A percentile compares a stretch with the other conserved stretches of the same genome.
Evolutionary conservation across 202 grass and related monocot species (phyloP).

Genomic region (Brachypodium distachyon): DNA sequence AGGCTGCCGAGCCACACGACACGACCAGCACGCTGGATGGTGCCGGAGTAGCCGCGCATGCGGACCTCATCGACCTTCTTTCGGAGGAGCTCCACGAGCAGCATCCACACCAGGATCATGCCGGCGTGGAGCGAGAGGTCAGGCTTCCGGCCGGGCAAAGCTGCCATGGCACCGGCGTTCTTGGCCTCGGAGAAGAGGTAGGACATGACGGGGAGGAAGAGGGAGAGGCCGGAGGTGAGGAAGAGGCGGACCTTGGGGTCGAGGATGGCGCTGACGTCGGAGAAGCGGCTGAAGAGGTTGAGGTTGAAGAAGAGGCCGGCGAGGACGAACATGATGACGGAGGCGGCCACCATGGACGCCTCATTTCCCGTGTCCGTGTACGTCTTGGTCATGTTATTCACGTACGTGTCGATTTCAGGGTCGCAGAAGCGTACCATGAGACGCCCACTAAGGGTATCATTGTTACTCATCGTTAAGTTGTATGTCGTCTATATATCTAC

Average conservation of each 20-base stretch:
- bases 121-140: background rate
- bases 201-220: conserved; percentile 17
- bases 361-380: background rate
- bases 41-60: background rate
- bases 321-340: conserved; percentile 7
- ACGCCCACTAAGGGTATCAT: too few species aligned
- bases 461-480: too few species aligned
- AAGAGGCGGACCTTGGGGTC: background rate
- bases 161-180: background rate
- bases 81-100: background rate
- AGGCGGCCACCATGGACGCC: background rate
- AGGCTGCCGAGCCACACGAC: background rate
- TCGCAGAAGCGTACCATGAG: background rate
- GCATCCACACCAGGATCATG: background rate
- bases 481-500: too few species aligned
- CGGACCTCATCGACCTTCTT: conserved; percentile 2
- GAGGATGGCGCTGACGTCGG: background rate
- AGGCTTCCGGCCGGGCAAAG: background rate
- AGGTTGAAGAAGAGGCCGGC: conserved; percentile 7
- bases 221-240: background rate
- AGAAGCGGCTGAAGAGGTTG: conserved; percentile 10
- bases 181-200: conserved; percentile 12
- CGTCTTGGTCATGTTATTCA: background rate
- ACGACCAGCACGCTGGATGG: background rate
- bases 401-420: background rate